phyloP scores from a whole-genome alignment of 371 early-diverging fungal species.

The Mucor saturninus region DNA sequence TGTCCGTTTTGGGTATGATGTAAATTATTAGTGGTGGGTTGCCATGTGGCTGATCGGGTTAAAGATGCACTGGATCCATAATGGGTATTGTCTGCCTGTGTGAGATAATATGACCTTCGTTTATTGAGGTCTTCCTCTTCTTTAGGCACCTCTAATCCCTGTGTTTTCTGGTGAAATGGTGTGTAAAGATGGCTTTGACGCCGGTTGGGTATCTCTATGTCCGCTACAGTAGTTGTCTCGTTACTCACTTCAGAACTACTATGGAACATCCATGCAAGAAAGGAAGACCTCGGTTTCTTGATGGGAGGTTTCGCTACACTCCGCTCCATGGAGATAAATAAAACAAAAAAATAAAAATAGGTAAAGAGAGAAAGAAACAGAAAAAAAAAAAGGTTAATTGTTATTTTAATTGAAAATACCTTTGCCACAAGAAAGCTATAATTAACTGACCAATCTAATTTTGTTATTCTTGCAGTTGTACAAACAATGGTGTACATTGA shows the following conservation, averaged over 20 bases:
- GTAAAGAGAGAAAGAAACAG: not conserved
- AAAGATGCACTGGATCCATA: constrained; percentile 3
- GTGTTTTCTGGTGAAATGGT: constrained; percentile 1
- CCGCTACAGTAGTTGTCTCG: not conserved
- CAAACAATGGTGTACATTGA: not conserved
- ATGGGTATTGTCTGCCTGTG: not conserved
- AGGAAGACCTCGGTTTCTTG: not conserved
- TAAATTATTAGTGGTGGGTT: constrained; percentile 1
- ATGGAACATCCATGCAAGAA: constrained; percentile 16
- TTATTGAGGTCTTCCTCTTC: not conserved
- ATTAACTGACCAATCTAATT: not conserved
- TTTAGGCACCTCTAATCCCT: not conserved
- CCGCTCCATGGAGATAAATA: not conserved
- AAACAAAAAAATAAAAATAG: not conserved
- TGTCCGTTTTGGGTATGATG: not conserved
- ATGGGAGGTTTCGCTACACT: not conserved
- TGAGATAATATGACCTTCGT: constrained; percentile 12
- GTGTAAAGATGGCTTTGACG: constrained; percentile 28
- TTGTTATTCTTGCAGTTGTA: not conserved
- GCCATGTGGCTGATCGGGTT: constrained; percentile 28
- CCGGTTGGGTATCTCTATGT: constrained; percentile 20
- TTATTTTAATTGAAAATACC: not conserved
- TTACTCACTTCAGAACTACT: not conserved
- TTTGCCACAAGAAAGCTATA: not conserved
- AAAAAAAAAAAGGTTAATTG: not conserved